Evolutionary conservation across 371 early-diverging fungal genomes (phyloP).

Genomic region (Mucor plumbeus): DNA sequence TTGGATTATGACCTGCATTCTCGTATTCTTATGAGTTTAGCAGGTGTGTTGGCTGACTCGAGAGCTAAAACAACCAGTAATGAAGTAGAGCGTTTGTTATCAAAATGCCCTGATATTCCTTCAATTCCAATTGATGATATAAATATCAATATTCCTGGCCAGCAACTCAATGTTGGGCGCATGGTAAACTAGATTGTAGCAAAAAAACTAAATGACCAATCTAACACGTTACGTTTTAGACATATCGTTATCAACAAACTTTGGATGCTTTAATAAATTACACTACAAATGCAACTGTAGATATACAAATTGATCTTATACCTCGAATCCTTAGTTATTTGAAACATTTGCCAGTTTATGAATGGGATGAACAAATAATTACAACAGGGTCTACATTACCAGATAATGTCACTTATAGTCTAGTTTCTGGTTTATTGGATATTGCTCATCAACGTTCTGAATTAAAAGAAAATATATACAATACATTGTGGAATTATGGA

Average conservation of each 20-base stretch:
- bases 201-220: not conserved
- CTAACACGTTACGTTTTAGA: constrained; percentile 29
- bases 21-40: constrained; percentile 64
- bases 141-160: constrained; percentile 27
- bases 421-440: constrained; percentile 56
- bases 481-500: constrained; percentile 36
- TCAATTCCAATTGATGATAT: constrained; percentile 26
- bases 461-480: constrained; percentile 43
- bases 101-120: constrained; percentile 45
- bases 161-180: constrained; percentile 19
- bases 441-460: constrained; percentile 46
- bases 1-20: constrained; percentile 57
- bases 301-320: constrained; percentile 37
- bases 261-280: constrained; percentile 52
- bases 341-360: constrained; percentile 34
- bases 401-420: constrained; percentile 44
- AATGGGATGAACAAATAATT: constrained; percentile 30
- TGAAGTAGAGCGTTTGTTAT: constrained; percentile 42
- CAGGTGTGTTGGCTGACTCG: constrained; percentile 56
- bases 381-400: constrained; percentile 34
- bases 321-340: constrained; percentile 40
- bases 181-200: constrained; percentile 27
- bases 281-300: constrained; percentile 37
- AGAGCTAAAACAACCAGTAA: constrained; percentile 40
- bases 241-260: constrained; percentile 46